Base-by-base conservation (phyloP, 2,329 filamentous ascomycete genomes). In the Escovopsis weberi region DNA sequence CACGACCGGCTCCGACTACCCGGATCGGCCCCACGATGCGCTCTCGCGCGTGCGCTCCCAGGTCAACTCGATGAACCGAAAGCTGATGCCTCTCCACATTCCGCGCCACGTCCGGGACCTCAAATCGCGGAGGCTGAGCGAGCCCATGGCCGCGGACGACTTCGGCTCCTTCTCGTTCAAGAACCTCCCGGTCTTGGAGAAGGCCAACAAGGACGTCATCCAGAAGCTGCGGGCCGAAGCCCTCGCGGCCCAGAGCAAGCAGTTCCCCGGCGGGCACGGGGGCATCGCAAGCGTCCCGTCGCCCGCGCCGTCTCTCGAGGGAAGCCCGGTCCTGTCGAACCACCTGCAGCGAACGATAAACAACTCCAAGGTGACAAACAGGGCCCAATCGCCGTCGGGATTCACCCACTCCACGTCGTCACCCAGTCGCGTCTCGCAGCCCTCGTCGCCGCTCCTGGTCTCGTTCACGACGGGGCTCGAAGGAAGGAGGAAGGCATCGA, bases 151-250 rank as follows among this genome's bases (percentile, higher is more conserved):
- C 30, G 74, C 81, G 1, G 91, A 98, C 59, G 93, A 98, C 58
- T 98, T 98, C 67, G 91, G 91, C 30, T 87, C 78, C 48, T 98
- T 98, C 61, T 78, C 86, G 34, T 98, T 94, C 70, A 98, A 98
- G 66, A 98, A 98, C 53, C 66, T 98, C 39, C 88, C 89, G 0
- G 89, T 96, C 18, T 70, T 98, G 15, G 91, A 96, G 55, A 96
- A 95, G 61, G 91, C 91, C 43, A 98, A 98, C 63, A 98, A 98
- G 59, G 91, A 98, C 54, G 87, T 96, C 28, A 94, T 98, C 30
- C 88, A 96, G 54, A 96, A 96, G 59, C 69, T 98, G 44, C 80
- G 88, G 10, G 86, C 88, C 19, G 88, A 96, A 60, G 88, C 91
- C 3, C 72, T 95, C 65, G 87, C 76, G 3, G 63, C 69, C 2